These are phyloP conservation scores for Naematelia encephala DNA, from an alignment of 768 basidiomycete genomes.

Conservation along the genomic window DNA sequence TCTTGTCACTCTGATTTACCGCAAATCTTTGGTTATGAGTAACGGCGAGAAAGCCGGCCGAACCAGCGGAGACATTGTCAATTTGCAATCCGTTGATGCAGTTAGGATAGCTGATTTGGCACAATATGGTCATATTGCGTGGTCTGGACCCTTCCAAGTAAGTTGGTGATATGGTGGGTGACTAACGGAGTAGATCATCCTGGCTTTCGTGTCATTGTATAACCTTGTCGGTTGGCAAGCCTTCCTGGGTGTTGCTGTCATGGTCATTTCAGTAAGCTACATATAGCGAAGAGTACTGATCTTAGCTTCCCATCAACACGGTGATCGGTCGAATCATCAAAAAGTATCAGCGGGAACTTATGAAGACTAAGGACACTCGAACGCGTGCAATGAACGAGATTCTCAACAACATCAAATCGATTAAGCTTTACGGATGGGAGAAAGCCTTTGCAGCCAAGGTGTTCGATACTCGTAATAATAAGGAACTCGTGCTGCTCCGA, in stretches of 20 bases:
- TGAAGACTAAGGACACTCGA: slow-evolving; percentile 77
- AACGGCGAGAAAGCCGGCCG: slow-evolving; percentile 74
- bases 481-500: slow-evolving; percentile 64
- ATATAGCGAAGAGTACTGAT: background rate
- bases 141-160: slow-evolving; percentile 80
- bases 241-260: slow-evolving; percentile 80
- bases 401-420: slow-evolving; percentile 82
- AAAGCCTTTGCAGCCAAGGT: slow-evolving; percentile 78
- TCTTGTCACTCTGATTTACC: slow-evolving; percentile 77
- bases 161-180: slow-evolving; percentile 1
- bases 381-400: slow-evolving; percentile 79
- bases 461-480: slow-evolving; percentile 57
- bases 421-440: slow-evolving; percentile 80
- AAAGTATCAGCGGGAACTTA: slow-evolving; percentile 75
- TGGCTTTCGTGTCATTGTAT: slow-evolving; percentile 88
- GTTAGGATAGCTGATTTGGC: slow-evolving; percentile 47
- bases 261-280: slow-evolving; percentile 68
- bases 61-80: slow-evolving; percentile 87
- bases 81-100: slow-evolving; percentile 74
- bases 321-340: slow-evolving; percentile 41
- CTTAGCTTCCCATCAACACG: slow-evolving; percentile 40
- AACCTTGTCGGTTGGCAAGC: slow-evolving; percentile 86
- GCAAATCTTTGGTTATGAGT: slow-evolving; percentile 78
- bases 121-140: slow-evolving; percentile 66
- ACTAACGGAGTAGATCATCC: slow-evolving; percentile 59